Conservation (phyloP, 75 land plant species). For the Pseudotsuga menziesii region DNA sequence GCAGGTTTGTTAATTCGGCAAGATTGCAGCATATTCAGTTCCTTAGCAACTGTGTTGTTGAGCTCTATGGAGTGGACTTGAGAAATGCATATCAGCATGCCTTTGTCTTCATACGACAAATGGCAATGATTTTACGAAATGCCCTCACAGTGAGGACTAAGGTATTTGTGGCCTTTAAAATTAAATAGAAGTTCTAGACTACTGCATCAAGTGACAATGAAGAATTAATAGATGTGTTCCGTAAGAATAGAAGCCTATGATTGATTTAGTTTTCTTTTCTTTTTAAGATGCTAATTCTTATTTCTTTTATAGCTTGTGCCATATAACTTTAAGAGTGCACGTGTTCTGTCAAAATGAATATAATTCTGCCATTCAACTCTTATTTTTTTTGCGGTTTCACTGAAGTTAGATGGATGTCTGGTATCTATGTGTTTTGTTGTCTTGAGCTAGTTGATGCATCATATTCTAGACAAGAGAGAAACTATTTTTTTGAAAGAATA, state of each 20-base stretch:
- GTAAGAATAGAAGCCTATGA: background rate
- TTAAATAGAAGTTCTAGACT: background rate
- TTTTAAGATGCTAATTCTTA: background rate
- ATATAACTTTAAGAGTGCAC: background rate
- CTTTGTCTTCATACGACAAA: slow-evolving; percentile 83
- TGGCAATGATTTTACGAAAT: slow-evolving; percentile 76
- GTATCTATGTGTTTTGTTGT: background rate
- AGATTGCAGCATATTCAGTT: slow-evolving; percentile 81
- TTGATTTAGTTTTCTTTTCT: background rate
- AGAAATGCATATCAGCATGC: slow-evolving; percentile 82
- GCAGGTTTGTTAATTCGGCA: slow-evolving; percentile 58
- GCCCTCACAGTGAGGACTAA: slow-evolving; percentile 78
- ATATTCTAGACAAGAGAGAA: no score
- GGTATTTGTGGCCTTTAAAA: slow-evolving; percentile 23
- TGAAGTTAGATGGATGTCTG: background rate
- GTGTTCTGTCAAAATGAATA: background rate
- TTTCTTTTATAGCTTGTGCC: background rate
- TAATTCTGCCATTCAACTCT: background rate
- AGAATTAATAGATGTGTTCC: background rate
- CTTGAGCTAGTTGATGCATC: no score
- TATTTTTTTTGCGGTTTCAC: background rate
- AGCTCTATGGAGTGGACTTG: slow-evolving; percentile 75
- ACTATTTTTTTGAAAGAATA: no score
- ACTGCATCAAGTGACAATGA: background rate
- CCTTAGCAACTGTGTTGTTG: slow-evolving; percentile 80